Base-by-base conservation (phyloP, 106 monocot species). In the Vanilla planifolia region DNA sequence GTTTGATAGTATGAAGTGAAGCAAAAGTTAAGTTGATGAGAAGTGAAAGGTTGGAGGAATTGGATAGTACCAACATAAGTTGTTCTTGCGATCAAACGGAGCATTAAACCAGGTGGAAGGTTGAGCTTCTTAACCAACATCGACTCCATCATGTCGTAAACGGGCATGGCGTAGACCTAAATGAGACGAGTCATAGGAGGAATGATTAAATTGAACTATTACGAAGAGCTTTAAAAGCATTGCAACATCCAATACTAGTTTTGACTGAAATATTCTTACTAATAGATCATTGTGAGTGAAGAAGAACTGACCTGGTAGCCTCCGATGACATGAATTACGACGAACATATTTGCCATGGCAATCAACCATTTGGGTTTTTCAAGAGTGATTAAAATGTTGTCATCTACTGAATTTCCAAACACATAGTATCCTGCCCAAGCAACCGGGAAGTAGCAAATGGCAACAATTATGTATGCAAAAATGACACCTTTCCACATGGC, bases 401-500 rank as follows among this genome's bases (percentile, higher is more conserved):
- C 80, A 0, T 63, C 10, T 0, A 80, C 75, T 0, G 1, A 8
- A 20, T 80, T 80, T n/a, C 80, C 80, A 34, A 75, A 80, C 2
- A 48, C 55, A 67, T 71, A 80, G 48, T 71, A 80, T 0, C 75
- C 80, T 23, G 75, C 33, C 2, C 70, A 16, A 3, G 80, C 66
- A 1, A 80, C 80, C 0, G 80, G 75, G 67, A 80, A 75, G 56
- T 80, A 80, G 66, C 80, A 80, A 16, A 80, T 56, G 2, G 80
- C 80, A 10, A 80, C 80, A 2, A 80, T 11, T 0, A 75, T 67
- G 51, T 80, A 80, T 6, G 80, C 80, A 7, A 80, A 55, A 1
- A 80, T 8, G 17, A 75, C 80, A 9, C 80, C 80, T 47, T 36
- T 75, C 75, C 80, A 80, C 80, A 80, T 80, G 6, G 80, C 66